Percentiles rank a stretch among this genome's conserved stretches.
Conservation (phyloP, 1,139 yeast genomes). For the Candida frijolesensis region DNA sequence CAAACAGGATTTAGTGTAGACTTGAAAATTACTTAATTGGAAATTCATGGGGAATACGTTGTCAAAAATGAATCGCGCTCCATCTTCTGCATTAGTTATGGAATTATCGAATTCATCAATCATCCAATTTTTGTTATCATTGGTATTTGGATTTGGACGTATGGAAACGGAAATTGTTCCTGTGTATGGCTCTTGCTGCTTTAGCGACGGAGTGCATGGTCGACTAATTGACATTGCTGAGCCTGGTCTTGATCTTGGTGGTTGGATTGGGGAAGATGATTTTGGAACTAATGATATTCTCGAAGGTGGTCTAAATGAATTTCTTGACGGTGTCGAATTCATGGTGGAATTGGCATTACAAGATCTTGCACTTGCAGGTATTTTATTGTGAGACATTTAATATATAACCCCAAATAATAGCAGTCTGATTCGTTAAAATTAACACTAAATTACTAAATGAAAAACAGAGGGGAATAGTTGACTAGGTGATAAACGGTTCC, state of each 20-base stretch:
- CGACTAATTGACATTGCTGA: conserved; percentile 24
- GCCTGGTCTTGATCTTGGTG: conserved; percentile 44
- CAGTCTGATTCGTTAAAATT: not conserved
- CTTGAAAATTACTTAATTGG: conserved; percentile 52
- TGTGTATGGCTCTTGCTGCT: conserved; percentile 43
- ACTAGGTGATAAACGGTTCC: not conserved
- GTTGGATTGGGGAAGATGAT: conserved; percentile 19
- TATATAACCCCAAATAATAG: not conserved
- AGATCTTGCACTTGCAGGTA: conserved; percentile 28
- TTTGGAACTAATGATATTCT: conserved; percentile 21
- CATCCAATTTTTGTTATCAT: conserved; percentile 42
- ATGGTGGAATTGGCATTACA: conserved; percentile 19
- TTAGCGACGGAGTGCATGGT: conserved; percentile 42
- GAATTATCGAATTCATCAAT: conserved; percentile 38
- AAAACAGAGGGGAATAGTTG: not conserved
- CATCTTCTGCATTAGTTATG: conserved; percentile 53
- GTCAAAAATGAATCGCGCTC: conserved; percentile 67
- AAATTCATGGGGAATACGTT: conserved; percentile 59
- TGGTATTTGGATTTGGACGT: conserved; percentile 52
- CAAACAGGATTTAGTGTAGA: conserved; percentile 63
- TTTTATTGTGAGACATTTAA: conserved; percentile 20
- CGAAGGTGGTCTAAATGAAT: conserved; percentile 20
- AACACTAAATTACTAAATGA: not conserved
- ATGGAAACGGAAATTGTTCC: conserved; percentile 56
- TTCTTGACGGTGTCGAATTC: conserved; percentile 11